A percentile compares a stretch with the other conserved stretches of the same genome.
Evolutionary conservation across 306 rosid genomes (phyloP).

Genomic region (Ceratonia siliqua): DNA sequence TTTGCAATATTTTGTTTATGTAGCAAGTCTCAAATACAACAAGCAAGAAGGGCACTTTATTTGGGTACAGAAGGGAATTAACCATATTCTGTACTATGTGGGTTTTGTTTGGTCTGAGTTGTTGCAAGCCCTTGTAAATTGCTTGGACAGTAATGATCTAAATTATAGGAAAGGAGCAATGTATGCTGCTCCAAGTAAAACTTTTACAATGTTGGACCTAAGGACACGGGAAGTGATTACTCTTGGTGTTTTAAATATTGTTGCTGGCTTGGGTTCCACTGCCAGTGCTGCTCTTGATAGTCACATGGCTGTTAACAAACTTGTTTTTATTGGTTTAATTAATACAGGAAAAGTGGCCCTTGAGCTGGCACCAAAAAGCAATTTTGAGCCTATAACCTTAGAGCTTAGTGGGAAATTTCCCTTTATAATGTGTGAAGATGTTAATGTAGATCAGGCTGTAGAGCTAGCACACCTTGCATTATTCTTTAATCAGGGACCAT

Average conservation of each 20-base stretch:
- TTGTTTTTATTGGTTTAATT: constrained; percentile 97
- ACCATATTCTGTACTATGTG: too few species aligned
- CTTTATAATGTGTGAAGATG: constrained; percentile 88
- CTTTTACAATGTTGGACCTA: too few species aligned
- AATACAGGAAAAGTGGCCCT: constrained; percentile 74
- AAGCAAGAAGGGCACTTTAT: too few species aligned
- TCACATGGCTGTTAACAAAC: constrained; percentile 93
- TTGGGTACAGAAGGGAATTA: too few species aligned
- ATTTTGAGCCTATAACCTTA: constrained; percentile 79
- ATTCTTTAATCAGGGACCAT: constrained; percentile 98
- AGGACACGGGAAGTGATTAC: too few species aligned
- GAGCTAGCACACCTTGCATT: constrained; percentile 87
- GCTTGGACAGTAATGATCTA: too few species aligned
- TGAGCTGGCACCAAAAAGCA: constrained; percentile 77
- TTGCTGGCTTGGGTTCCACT: constrained; percentile 93
- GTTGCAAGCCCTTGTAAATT: too few species aligned
- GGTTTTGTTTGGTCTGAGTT: too few species aligned
- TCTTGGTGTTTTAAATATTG: constrained; percentile 73
- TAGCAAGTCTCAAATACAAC: too few species aligned
- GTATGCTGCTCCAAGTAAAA: too few species aligned
- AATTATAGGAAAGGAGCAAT: too few species aligned
- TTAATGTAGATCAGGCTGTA: constrained; percentile 82
- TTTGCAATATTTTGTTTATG: too few species aligned
- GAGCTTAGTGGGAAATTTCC: constrained; percentile 98
- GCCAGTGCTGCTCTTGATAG: constrained; percentile 94